Percentiles rank a stretch among this genome's conserved stretches.
Conservation (phyloP, 108 stramenopile genomes). For the Skeletonema costatum region DNA sequence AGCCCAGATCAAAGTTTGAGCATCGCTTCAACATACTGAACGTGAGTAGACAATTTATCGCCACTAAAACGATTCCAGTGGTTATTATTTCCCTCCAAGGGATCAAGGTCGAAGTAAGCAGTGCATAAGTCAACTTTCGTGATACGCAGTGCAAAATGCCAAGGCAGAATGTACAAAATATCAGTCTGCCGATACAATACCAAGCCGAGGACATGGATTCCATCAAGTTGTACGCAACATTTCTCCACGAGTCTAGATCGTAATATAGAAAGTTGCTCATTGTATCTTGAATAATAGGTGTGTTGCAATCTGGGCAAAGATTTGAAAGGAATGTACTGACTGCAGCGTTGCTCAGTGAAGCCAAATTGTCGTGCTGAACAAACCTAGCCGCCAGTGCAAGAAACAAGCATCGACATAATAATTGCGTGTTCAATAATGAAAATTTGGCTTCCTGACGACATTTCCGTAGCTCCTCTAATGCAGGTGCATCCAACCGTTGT, state of each 20-base stretch:
- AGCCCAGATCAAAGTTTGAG: neutral
- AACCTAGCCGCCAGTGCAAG: constrained; percentile 4
- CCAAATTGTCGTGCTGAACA: neutral
- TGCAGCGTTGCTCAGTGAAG: neutral
- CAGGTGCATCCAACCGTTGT: constrained; percentile 8
- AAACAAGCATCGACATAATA: constrained; percentile 12
- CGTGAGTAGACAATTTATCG: constrained; percentile 10
- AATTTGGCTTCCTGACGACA: neutral
- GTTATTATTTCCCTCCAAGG: constrained; percentile 4
- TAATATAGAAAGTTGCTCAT: constrained; percentile 1
- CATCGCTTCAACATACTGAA: neutral
- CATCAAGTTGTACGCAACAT: neutral
- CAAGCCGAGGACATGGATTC: constrained; percentile 10
- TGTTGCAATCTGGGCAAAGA: constrained; percentile 15
- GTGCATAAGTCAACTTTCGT: constrained; percentile 11
- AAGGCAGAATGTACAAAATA: constrained; percentile 1
- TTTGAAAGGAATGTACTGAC: constrained; percentile 1
- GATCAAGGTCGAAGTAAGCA: constrained; percentile 5
- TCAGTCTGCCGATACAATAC: neutral
- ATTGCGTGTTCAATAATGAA: constrained; percentile 3
- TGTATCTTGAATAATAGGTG: neutral
- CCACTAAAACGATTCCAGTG: neutral
- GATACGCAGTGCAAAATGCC: constrained; percentile 18
- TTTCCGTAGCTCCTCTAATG: neutral
- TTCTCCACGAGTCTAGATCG: constrained; percentile 13